phyloP scores from a whole-genome alignment of 2,329 filamentous ascomycete genomes.

The Botryotinia calthae region DNA sequence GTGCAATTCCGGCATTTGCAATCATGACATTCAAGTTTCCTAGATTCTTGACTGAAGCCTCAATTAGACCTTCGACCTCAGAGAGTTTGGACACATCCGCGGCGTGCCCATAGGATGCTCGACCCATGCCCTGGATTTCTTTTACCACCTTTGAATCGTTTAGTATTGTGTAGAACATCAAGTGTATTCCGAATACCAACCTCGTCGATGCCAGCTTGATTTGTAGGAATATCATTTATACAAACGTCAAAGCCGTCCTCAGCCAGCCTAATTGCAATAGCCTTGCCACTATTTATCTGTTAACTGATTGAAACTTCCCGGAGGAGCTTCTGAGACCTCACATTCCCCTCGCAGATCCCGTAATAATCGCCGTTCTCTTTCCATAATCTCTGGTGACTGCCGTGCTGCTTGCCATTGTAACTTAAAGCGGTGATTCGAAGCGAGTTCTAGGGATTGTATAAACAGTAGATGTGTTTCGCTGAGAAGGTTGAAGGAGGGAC shows the following conservation, averaged over 20 bases:
- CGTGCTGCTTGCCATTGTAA: conserved; percentile 24
- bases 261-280: conserved; percentile 62
- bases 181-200: conserved; percentile 32
- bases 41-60: conserved; percentile 31
- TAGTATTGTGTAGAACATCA: not conserved
- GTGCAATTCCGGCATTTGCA: conserved; percentile 37
- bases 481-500: not conserved
- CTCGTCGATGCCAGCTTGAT: conserved; percentile 51
- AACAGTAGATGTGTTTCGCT: not conserved
- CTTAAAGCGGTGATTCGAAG: not conserved
- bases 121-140: conserved; percentile 52
- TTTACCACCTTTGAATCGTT: conserved; percentile 41
- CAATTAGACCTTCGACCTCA: conserved; percentile 36
- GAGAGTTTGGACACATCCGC: conserved; percentile 54
- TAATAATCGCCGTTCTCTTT: conserved; percentile 42
- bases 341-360: conserved; percentile 44
- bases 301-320: conserved; percentile 12
- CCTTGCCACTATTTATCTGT: conserved; percentile 49
- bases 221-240: conserved; percentile 59
- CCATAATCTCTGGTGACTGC: conserved; percentile 35
- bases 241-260: conserved; percentile 64
- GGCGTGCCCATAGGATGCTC: conserved; percentile 52
- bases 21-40: conserved; percentile 37
- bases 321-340: conserved; percentile 28
- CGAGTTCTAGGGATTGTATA: not conserved